Base-by-base conservation (phyloP, 169 alveolate genomes). In the Cryptosporidium parvum region DNA sequence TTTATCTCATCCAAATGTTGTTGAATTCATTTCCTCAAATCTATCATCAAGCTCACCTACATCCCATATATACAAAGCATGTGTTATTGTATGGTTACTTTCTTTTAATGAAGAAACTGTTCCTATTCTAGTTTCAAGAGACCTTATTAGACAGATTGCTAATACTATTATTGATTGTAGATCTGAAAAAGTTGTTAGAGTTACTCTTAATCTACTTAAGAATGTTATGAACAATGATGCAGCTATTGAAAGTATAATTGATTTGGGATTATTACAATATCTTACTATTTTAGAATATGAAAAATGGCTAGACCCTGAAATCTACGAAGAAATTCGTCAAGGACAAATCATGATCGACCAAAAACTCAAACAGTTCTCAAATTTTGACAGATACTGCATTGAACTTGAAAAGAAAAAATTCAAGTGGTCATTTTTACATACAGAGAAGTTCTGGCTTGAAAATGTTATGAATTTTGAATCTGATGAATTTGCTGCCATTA, bases 401-500 rank as follows among this genome's bases (percentile, higher is more conserved):
- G 97, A 94, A 56, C 92, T 94, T 52, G 91, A 94, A 58, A 93
- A 91, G 29, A 96, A 96, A 18, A 86, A 87, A 53, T 86, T 94
- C 44, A 94, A 92, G 65, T 93, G 97, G 96, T 94, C 97, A 29
- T 75, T 93, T 44, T 51, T 94, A 80, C 97, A 94, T 65, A 92
- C 96, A n/a, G 97, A 94, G 69, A 93, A 94, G 69, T 94, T 94
- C 72, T 94, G 97, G 97, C 91, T 92, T 51, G 94, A 91, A 61
- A 92, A 94, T 85, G 92, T 91, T 35, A 93, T 91, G 91, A 91
- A 93, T 53, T 94, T 94, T 70, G 97, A 94, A 69, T 86, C 91
- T 53, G 96, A 94, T 59, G 96, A 94, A 85, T 94, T 94, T 70
- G 84, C 91, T 51, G 93, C 93, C n/a, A 93, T 94, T 51, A 92